These are phyloP conservation scores for Colletotrichum sp. DNA, from an alignment of 2,329 filamentous ascomycete species.

Conservation along the genomic window DNA sequence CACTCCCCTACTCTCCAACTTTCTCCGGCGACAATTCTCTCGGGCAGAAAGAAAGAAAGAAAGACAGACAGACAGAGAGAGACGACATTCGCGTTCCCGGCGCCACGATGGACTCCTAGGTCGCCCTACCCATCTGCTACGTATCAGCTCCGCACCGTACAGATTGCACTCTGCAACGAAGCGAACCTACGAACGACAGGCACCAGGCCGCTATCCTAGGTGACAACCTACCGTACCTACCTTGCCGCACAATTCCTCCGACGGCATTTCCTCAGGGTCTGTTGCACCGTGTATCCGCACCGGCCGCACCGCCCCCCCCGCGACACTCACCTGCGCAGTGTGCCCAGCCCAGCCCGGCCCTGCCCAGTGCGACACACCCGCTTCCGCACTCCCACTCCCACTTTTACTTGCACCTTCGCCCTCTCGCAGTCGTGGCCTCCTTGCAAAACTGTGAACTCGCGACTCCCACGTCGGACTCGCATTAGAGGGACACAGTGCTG, in stretches of 20 bases:
- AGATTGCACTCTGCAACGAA: neutral
- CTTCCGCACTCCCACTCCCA: neutral
- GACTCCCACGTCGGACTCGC: slow-evolving; percentile 14
- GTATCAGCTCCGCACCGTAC: neutral
- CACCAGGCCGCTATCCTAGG: neutral
- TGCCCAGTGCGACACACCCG: slow-evolving; percentile 13
- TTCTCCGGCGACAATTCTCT: neutral
- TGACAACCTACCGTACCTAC: neutral
- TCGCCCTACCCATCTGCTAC: neutral
- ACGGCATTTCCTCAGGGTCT: slow-evolving; percentile 10
- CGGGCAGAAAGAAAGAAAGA: neutral
- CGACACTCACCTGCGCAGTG: neutral
- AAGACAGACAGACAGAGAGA: neutral
- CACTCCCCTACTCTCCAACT: neutral
- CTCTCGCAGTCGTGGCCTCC: neutral
- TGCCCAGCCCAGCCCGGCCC: neutral
- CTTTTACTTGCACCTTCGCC: neutral
- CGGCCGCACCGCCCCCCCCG: neutral
- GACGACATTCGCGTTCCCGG: slow-evolving; percentile 7
- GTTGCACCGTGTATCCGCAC: slow-evolving; percentile 19
- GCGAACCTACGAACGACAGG: neutral
- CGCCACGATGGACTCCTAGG: slow-evolving; percentile 5
- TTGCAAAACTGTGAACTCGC: neutral
- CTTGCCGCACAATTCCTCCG: slow-evolving; percentile 8
- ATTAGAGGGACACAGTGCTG: slow-evolving; percentile 18